A percentile compares a stretch with the other conserved stretches of the same genome.
phyloP scores from a whole-genome alignment of 2,329 filamentous ascomycete species.

The Lachnellula occidentalis region DNA sequence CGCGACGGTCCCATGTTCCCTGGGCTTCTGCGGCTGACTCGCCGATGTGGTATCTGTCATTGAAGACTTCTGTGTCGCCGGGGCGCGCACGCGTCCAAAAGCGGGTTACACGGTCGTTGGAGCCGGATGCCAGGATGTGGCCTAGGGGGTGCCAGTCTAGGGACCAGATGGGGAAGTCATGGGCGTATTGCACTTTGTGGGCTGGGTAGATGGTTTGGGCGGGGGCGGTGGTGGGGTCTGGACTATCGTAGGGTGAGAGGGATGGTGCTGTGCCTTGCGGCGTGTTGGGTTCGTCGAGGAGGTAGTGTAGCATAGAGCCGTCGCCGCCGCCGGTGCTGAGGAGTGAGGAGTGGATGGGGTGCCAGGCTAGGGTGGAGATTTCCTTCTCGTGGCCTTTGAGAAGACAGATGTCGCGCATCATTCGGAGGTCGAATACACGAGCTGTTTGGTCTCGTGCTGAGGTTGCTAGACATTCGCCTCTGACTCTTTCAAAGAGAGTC shows the following conservation, averaged over 20 bases:
- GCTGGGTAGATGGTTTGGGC: conserved; percentile 90
- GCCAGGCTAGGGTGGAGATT: conserved; percentile 87
- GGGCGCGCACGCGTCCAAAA: conserved; percentile 93
- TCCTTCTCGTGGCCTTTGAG: conserved; percentile 95
- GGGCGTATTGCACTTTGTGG: conserved; percentile 79
- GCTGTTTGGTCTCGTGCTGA: conserved; percentile 91
- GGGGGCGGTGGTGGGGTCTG: conserved; percentile 72
- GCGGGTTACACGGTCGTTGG: conserved; percentile 91
- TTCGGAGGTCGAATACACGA: conserved; percentile 87
- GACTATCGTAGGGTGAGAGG: conserved; percentile 76
- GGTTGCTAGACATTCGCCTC: conserved; percentile 81
- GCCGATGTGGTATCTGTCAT: conserved; percentile 92
- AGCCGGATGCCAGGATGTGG: conserved; percentile 90
- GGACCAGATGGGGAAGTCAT: conserved; percentile 95
- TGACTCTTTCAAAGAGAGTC: conserved; percentile 80
- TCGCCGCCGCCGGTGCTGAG: conserved; percentile 88
- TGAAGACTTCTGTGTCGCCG: conserved; percentile 77
- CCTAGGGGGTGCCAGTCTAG: conserved; percentile 96
- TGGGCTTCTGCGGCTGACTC: conserved; percentile 89
- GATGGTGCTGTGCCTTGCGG: conserved; percentile 67
- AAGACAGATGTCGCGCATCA: conserved; percentile 96
- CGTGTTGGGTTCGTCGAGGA: conserved; percentile 91
- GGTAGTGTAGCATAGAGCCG: conserved; percentile 84
- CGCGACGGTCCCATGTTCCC: conserved; percentile 86
- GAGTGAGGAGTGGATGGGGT: conserved; percentile 84